Evolutionary conservation across 257 asterid genomes (phyloP).

Genomic region (Apocynum venetum): DNA sequence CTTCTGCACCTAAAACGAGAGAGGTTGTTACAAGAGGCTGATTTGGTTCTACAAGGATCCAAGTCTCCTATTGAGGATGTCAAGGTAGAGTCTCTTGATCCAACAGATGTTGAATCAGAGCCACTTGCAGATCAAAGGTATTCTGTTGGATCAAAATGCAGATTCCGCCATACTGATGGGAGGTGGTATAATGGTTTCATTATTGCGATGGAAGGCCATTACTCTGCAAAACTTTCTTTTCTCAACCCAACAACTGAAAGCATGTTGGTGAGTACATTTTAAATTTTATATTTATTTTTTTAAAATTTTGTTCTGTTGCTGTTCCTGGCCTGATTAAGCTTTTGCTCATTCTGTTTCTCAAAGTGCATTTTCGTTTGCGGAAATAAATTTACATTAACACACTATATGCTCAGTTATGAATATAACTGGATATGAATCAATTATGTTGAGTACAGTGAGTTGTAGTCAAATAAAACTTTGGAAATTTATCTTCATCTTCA

Average conservation of each 20-base stretch:
- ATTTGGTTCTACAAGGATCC: conserved; percentile 42
- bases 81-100: conserved; percentile 48
- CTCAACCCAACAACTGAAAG: conserved; percentile 81
- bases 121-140: conserved; percentile 48
- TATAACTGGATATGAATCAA: neutral
- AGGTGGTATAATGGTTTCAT: conserved; percentile 85
- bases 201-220: conserved; percentile 61
- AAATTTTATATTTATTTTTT: conserved; percentile 13
- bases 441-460: neutral
- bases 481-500: neutral
- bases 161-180: conserved; percentile 83
- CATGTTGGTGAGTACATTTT: conserved; percentile 70
- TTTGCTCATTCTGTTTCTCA: neutral
- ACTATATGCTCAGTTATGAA: neutral
- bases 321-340: neutral
- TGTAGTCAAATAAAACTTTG: neutral
- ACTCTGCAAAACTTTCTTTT: conserved; percentile 63
- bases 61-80: conserved; percentile 29
- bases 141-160: conserved; percentile 80
- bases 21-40: conserved; percentile 71
- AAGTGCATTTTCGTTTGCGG: neutral
- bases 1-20: conserved; percentile 79
- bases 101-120: conserved; percentile 43
- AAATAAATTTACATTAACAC: neutral
- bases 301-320: neutral